These are phyloP conservation scores for Saccharomyces hybrid DNA, from an alignment of 1,139 yeast species.

Conservation along the genomic window DNA sequence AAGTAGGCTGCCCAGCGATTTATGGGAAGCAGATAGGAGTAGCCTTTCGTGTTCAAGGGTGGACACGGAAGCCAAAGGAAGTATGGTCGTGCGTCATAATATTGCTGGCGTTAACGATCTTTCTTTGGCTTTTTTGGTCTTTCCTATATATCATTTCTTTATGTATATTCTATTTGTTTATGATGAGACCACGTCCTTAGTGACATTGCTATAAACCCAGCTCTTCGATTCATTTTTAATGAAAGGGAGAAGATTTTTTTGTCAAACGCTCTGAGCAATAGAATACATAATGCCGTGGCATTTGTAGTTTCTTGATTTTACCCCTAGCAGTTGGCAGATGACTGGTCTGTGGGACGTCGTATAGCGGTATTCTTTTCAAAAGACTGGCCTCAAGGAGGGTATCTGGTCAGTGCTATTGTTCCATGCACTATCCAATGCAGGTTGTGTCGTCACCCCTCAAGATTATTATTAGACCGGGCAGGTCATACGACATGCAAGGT, in stretches of 20 bases:
- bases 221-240: slow-evolving; percentile 38
- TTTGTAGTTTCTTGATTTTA: not conserved
- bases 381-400: not conserved
- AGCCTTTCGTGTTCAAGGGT: not conserved
- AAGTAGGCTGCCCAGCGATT: no score
- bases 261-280: slow-evolving; percentile 33
- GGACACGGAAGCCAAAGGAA: not conserved
- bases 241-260: slow-evolving; percentile 9
- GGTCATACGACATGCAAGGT: not conserved
- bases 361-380: no score
- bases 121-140: not conserved
- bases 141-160: not conserved
- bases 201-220: slow-evolving; percentile 43
- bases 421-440: not conserved
- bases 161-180: slow-evolving; percentile 18
- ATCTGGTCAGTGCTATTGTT: not conserved
- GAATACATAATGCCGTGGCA: not conserved
- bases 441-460: not conserved
- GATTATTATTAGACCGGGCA: not conserved
- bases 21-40: no score
- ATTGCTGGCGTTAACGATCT: not conserved
- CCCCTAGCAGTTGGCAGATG: not conserved
- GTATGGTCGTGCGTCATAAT: not conserved
- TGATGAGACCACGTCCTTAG: slow-evolving; percentile 37
- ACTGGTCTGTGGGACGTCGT: no score